phyloP scores from a whole-genome alignment of 805 yeast species.

The Metschnikowia matae region DNA sequence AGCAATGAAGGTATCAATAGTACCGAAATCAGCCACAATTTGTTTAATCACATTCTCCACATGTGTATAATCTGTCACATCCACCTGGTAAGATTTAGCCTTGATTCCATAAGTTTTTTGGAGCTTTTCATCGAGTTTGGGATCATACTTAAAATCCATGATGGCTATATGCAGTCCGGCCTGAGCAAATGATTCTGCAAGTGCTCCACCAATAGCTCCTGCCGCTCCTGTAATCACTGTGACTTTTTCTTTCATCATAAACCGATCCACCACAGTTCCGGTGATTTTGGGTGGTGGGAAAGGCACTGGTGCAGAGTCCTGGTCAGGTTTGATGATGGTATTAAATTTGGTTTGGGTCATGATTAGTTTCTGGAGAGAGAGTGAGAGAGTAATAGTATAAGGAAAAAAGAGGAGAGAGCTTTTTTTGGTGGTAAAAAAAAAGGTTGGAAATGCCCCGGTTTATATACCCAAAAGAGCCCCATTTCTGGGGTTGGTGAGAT shows the following conservation, averaged over 20 bases:
- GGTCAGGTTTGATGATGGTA: conserved; percentile 18
- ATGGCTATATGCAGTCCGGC: conserved; percentile 54
- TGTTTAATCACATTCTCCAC: conserved; percentile 48
- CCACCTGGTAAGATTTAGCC: conserved; percentile 62
- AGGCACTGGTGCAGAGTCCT: conserved; percentile 16
- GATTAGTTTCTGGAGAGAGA: not conserved
- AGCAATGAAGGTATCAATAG: conserved; percentile 79
- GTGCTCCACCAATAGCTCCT: conserved; percentile 29
- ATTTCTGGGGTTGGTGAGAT: not conserved
- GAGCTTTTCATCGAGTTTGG: conserved; percentile 26
- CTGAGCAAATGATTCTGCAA: conserved; percentile 45
- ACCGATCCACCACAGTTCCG: conserved; percentile 17
- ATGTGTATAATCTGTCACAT: conserved; percentile 44
- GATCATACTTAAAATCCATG: conserved; percentile 35
- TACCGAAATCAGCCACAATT: conserved; percentile 67
- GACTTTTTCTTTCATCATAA: conserved; percentile 21
- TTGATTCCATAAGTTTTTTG: conserved; percentile 51
- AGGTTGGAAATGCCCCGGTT: not conserved
- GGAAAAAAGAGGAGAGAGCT: too few relatives aligned
- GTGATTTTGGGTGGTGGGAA: conserved; percentile 12
- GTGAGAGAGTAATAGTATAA: too few relatives aligned
- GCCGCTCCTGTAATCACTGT: conserved; percentile 31
- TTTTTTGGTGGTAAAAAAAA: not conserved
- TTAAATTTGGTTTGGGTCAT: conserved; percentile 11
- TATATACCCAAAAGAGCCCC: not conserved